Percentiles rank a stretch among this genome's conserved stretches.
These are phyloP conservation scores for Lactuca saligna DNA, from an alignment of 129 eudicot species.

Conservation along the genomic window DNA sequence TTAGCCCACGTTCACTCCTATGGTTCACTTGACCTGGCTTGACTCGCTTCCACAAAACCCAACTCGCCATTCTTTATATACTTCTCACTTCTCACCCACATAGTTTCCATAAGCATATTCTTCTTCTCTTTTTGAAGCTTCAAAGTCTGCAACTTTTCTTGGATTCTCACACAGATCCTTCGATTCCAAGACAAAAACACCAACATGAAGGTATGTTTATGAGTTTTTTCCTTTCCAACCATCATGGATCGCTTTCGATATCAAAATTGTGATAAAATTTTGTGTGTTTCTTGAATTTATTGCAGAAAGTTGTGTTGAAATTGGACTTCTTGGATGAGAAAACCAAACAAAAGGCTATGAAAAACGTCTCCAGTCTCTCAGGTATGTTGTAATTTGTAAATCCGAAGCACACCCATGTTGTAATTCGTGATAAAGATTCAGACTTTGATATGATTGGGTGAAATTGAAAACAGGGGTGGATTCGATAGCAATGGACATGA, in stretches of 20 bases:
- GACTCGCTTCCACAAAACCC: conserved; percentile 22
- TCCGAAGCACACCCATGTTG: conserved; percentile 25
- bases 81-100: conserved; percentile 9
- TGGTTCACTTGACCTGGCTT: conserved; percentile 28
- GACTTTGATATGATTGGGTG: neutral
- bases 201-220: conserved; percentile 32
- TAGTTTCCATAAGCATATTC: conserved; percentile 29
- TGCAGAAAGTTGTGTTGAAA: conserved; percentile 81
- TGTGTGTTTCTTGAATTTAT: neutral
- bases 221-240: neutral
- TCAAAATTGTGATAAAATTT: neutral
- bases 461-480: conserved; percentile 54
- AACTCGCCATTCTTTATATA: conserved; percentile 22
- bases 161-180: conserved; percentile 31
- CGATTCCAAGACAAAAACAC: conserved; percentile 8
- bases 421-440: neutral
- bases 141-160: conserved; percentile 13
- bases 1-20: conserved; percentile 1
- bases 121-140: conserved; percentile 13
- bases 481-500: conserved; percentile 66
- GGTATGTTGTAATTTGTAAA: conserved; percentile 34
- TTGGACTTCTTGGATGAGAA: conserved; percentile 66
- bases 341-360: conserved; percentile 85
- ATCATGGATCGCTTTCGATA: neutral
- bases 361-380: conserved; percentile 65